These are phyloP conservation scores for Termitomyces sp. DNA, from an alignment of 768 basidiomycete genomes.

Conservation along the genomic window DNA sequence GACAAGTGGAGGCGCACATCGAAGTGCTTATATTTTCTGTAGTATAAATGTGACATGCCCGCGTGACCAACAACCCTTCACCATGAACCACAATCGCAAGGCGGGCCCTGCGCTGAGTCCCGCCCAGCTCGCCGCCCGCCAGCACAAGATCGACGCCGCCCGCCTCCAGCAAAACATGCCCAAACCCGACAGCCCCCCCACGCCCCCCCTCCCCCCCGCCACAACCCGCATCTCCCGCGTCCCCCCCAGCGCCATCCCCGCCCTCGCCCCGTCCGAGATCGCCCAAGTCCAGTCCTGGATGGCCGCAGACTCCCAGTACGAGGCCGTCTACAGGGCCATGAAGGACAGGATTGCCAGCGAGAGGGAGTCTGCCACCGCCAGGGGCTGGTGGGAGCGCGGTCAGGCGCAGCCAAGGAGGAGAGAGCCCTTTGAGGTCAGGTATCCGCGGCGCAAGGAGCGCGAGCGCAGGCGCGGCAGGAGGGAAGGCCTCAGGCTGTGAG, in stretches of 20 bases:
- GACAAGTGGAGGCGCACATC: too few relatives aligned
- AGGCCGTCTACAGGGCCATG: slow-evolving; percentile 3
- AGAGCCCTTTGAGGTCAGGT: slow-evolving; percentile 41
- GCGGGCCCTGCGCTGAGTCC: too few relatives aligned
- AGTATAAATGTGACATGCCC: too few relatives aligned
- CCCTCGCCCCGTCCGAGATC: slow-evolving; percentile 50
- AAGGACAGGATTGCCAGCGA: slow-evolving; percentile 52
- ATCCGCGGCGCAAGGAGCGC: slow-evolving; percentile 22
- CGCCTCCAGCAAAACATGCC: too few relatives aligned
- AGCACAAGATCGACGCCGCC: too few relatives aligned
- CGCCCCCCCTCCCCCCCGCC: slow-evolving; percentile 20
- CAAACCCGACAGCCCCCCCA: neutral
- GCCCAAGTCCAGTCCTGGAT: slow-evolving; percentile 58
- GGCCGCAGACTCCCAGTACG: slow-evolving; percentile 25
- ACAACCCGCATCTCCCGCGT: slow-evolving; percentile 62
- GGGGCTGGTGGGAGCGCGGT: slow-evolving; percentile 63
- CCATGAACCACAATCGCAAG: too few relatives aligned
- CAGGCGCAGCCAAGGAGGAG: slow-evolving; percentile 1
- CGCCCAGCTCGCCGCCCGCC: too few relatives aligned
- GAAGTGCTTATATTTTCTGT: too few relatives aligned
- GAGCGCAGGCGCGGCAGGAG: slow-evolving; percentile 31
- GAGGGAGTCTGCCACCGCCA: slow-evolving; percentile 39
- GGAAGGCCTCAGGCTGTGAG: slow-evolving; percentile 50
- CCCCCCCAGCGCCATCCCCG: slow-evolving; percentile 54
- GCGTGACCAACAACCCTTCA: too few relatives aligned